Percentiles rank a stretch among this genome's conserved stretches.
phyloP scores from a whole-genome alignment of 2,329 filamentous ascomycete genomes.

The Fusarium poae region DNA sequence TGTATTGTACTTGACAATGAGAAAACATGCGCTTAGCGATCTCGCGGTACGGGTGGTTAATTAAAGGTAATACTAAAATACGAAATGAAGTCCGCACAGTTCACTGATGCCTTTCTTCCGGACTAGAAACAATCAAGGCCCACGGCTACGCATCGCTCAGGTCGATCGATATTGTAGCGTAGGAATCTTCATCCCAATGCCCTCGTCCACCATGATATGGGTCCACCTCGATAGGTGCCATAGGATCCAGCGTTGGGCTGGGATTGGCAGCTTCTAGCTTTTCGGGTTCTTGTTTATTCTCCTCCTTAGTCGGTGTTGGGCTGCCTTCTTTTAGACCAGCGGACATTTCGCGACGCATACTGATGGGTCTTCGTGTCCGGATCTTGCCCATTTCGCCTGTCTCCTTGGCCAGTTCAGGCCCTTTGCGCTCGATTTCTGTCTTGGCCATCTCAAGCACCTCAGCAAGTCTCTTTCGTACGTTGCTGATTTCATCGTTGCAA shows the following conservation, averaged over 20 bases:
- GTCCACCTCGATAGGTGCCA: slow-evolving; percentile 53
- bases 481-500: slow-evolving; percentile 80
- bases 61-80: no score
- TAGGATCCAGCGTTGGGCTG: slow-evolving; percentile 23
- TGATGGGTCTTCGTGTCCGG: slow-evolving; percentile 65
- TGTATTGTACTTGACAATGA: no score
- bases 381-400: slow-evolving; percentile 57
- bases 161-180: slow-evolving; percentile 60
- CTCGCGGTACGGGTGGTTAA: no score
- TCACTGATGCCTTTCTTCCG: no score
- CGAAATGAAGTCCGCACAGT: no score
- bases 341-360: slow-evolving; percentile 63
- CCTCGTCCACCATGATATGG: slow-evolving; percentile 57
- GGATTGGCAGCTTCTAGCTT: slow-evolving; percentile 46
- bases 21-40: no score
- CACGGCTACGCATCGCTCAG: slow-evolving; percentile 54
- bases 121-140: no score
- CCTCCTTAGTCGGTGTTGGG: slow-evolving; percentile 44
- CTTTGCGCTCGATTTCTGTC: slow-evolving; percentile 71
- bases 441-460: slow-evolving; percentile 73
- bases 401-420: slow-evolving; percentile 60
- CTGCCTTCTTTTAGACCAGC: slow-evolving; percentile 49
- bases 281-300: slow-evolving; percentile 44
- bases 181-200: slow-evolving; percentile 55
- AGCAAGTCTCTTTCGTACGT: slow-evolving; percentile 74